These are phyloP conservation scores for Aspergillus wentii DNA, from an alignment of 495 filamentous ascomycete species.

Conservation along the genomic window DNA sequence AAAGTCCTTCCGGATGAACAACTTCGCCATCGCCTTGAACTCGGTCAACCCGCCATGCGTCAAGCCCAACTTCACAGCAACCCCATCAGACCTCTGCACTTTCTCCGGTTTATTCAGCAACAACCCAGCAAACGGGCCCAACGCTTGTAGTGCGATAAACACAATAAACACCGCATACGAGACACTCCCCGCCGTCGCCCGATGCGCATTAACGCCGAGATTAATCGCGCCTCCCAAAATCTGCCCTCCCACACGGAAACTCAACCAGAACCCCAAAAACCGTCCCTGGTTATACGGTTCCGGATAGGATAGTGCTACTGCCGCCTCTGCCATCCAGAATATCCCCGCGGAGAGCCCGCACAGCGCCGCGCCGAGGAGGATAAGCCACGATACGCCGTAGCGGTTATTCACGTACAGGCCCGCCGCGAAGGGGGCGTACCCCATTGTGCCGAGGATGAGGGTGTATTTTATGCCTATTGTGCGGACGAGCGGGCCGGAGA, in stretches of 20 bases:
- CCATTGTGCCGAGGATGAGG: slow-evolving; percentile 59
- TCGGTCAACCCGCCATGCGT: slow-evolving; percentile 42
- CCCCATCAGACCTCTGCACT: slow-evolving; percentile 54
- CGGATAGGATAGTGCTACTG: slow-evolving; percentile 61
- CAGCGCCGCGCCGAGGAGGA: slow-evolving; percentile 57
- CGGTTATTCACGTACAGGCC: slow-evolving; percentile 65
- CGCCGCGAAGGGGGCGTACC: slow-evolving; percentile 61
- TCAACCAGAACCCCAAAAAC: slow-evolving; percentile 59
- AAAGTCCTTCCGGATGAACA: slow-evolving; percentile 50
- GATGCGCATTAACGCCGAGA: slow-evolving; percentile 53
- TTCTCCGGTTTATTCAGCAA: slow-evolving; percentile 46
- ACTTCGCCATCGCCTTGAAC: slow-evolving; percentile 42
- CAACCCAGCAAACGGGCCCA: slow-evolving; percentile 50
- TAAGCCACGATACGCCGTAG: slow-evolving; percentile 57
- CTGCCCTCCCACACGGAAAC: slow-evolving; percentile 55
- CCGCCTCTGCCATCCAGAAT: slow-evolving; percentile 64
- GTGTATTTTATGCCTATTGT: slow-evolving; percentile 62
- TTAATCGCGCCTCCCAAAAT: slow-evolving; percentile 62
- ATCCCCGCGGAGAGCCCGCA: slow-evolving; percentile 62
- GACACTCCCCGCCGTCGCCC: slow-evolving; percentile 51
- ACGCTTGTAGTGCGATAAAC: slow-evolving; percentile 58
- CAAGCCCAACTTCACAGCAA: slow-evolving; percentile 46
- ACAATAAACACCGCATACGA: slow-evolving; percentile 55
- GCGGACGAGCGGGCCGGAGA: slow-evolving; percentile 48
- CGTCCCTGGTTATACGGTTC: slow-evolving; percentile 58